Base-by-base conservation (phyloP, 352 stramenopile genomes). In the Phytophthora cactorum region DNA sequence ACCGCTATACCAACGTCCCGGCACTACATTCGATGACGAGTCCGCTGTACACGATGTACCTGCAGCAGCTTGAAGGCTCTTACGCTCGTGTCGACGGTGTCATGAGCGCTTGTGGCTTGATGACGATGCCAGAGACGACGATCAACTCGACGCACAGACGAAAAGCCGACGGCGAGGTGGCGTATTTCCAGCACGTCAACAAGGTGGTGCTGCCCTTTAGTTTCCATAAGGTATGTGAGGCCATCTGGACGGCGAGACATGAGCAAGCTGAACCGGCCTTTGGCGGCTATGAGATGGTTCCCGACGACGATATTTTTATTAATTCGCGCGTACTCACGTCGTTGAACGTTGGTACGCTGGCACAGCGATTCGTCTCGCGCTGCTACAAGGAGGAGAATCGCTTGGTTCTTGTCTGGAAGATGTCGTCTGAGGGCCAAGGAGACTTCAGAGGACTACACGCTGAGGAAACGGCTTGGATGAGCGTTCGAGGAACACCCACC, bases 341-440 rank as follows among this genome's bases (percentile, higher is more conserved):
- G 4, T 5, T 17, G 4, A 50, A 54, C 15, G 17, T 28, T 14
- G 49, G 36, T 1, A 22, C 14, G 7, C 15, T 75, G 29, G 51
- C 29, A n/a, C 57, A 66, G 45, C 39, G 53, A 0, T 62, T 67
- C 66, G 68, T 86, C 14, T 78, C 78, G 56, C 68, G 69, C 0
- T 50, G 52, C 32, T 90, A 85, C 39, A 67, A 66, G 5, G 73
- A 87, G 31, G 22, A 45, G 0, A 59, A 81, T 11, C 75, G 81
- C 8, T 60, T 81, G 44, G 70, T 86, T 54, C 39, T 88, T 2
- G 79, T 88, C 22, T 90, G 79, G 81, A 80, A 77, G n/a, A 66
- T 72, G 11, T 67, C 74, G 4, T 77, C 67, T 0, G 66, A 86
- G 27, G 74, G 77, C 7, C 66, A 75, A 38, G 58, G 71, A 9